phyloP scores from a whole-genome alignment of 2,329 filamentous ascomycete species.

The Beauveria caledonica region DNA sequence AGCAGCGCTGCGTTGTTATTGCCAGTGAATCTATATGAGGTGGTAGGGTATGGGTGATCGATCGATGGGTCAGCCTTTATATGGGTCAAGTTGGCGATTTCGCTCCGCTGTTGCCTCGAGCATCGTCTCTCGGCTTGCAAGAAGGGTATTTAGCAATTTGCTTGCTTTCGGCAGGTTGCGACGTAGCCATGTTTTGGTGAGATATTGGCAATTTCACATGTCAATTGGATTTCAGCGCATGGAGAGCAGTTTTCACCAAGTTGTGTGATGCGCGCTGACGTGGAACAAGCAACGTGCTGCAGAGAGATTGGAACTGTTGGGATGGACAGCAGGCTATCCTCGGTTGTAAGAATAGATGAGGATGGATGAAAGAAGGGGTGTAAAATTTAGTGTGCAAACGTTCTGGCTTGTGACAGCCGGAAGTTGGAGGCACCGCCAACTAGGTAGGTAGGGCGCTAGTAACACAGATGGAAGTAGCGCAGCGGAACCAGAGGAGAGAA shows the following conservation, averaged over 20 bases:
- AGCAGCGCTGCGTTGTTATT: no score
- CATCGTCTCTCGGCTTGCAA: not conserved
- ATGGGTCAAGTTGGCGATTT: not conserved
- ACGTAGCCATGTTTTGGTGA: no score
- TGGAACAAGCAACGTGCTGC: not conserved
- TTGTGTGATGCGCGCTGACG: no score
- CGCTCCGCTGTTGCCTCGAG: not conserved
- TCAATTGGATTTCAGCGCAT: no score
- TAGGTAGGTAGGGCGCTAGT: not conserved
- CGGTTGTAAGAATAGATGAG: not conserved
- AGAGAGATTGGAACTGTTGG: not conserved
- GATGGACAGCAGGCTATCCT: not conserved
- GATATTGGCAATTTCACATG: no score
- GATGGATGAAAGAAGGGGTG: not conserved
- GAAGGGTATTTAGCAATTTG: not conserved
- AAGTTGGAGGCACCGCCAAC: not conserved
- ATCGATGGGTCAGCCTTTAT: no score
- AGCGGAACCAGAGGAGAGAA: not conserved
- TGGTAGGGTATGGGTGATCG: not conserved
- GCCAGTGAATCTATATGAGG: no score
- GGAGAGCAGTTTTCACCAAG: no score
- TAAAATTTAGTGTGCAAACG: not conserved
- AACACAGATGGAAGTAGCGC: not conserved
- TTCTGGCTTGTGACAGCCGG: not conserved
- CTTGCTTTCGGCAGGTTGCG: not conserved